Base-by-base conservation (phyloP, 345 rosid species). In the Eucalyptus leucophloia region DNA sequence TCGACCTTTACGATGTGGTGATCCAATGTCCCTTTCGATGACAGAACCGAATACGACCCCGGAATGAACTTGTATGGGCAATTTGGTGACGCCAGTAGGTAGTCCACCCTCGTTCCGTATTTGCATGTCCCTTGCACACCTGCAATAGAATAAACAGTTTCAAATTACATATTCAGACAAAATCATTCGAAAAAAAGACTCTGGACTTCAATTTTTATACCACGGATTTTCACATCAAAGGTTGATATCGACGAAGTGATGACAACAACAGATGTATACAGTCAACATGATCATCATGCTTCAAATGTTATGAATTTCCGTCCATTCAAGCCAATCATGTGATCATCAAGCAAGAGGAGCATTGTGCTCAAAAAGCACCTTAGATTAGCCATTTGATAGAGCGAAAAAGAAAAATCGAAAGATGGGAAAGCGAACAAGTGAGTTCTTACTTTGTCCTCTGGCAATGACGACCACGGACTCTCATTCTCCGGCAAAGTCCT, bases 51-150 rank as follows among this genome's bases (percentile, higher is more conserved):
- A 87, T 98, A 98, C 8, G 98, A 98, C 7, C 99, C 98, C 2
- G 97, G 97, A 89, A 96, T 94, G 50, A 97, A 98, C 87, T 91
- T 92, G 94, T 93, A 98, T 1, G 96, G 95, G 4, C 98, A 95
- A 88, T 95, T 92, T 10, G 97, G 95, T 24, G 99, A 97, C 47
- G 98, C 95, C 86, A 98, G 72, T 90, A 96, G 90, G 94, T 97
- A 98, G 90, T 98, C 99, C 49, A 98, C 96, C 56, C 99, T 92
- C 54, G 99, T 98, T 34, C 99, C 98, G 81, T 97, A 97, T 93
- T 95, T 98, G 94, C 99, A 98, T 3, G 99, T 98, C 87, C 99
- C 99, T 89, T 98, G 99, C 80, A 98, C 98, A 86, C 96, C 99
- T 97, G 93, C 91, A 51, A 51, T 51, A 51, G 32, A 80, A n/a